A percentile compares a stretch with the other conserved stretches of the same genome.
Evolutionary conservation across 2,329 filamentous ascomycete genomes (phyloP).

Genomic region (Ophiostoma sp.): DNA sequence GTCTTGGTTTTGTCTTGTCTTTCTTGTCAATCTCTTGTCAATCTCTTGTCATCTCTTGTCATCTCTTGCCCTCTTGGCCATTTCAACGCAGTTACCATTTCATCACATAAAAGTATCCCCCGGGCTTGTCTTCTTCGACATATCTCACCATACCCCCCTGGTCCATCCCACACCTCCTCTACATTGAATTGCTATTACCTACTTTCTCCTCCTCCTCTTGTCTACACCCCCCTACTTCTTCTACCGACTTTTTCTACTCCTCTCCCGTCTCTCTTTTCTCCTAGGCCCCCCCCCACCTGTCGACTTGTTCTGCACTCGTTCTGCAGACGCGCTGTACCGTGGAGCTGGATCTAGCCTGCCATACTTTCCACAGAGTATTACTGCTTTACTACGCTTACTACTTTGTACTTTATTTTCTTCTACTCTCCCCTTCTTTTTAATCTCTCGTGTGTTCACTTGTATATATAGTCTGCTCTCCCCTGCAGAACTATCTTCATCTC

Average conservation of each 20-base stretch:
- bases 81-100: neutral
- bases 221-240: neutral
- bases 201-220: neutral
- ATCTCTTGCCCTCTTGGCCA: neutral
- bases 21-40: neutral
- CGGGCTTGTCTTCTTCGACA: neutral
- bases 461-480: conserved; percentile 22
- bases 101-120: conserved; percentile 3
- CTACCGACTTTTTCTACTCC: conserved; percentile 2
- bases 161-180: conserved; percentile 12
- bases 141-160: conserved; percentile 7
- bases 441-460: conserved; percentile 10
- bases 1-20: neutral
- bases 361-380: neutral
- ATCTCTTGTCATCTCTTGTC: neutral
- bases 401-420: neutral
- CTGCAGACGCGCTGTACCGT: conserved; percentile 22
- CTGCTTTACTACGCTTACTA: no score
- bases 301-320: conserved; percentile 2
- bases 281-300: conserved; percentile 20
- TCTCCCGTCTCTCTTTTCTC: conserved; percentile 13
- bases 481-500: conserved; percentile 9
- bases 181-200: neutral
- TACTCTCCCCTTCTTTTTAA: conserved; percentile 10
- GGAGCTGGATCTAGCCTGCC: conserved; percentile 23